Evolutionary conservation across 163 green algal genomes (phyloP).

Genomic region (Chlamydomonas reinhardtii): DNA sequence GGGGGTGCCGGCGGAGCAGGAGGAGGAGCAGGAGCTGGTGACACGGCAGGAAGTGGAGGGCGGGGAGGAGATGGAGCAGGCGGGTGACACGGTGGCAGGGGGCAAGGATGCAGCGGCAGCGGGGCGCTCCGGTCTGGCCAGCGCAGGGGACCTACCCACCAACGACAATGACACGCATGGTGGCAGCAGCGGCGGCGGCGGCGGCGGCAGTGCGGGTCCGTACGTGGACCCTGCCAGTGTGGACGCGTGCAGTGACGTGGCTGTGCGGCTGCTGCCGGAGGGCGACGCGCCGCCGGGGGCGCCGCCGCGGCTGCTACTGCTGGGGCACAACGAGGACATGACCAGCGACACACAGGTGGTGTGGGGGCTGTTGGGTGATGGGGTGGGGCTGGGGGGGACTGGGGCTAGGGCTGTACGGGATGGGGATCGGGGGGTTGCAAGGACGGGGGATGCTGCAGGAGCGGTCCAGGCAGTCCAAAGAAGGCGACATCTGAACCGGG

Average conservation of each 20-base stretch:
- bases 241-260: slow-evolving; percentile 54
- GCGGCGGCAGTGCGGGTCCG: neutral
- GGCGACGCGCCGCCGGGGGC: neutral
- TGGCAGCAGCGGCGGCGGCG: neutral
- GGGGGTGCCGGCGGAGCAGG: too few relatives aligned
- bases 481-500: too few relatives aligned
- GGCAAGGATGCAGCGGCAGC: too few relatives aligned
- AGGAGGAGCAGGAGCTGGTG: too few relatives aligned
- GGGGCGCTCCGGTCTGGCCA: neutral
- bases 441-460: too few relatives aligned
- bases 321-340: slow-evolving; percentile 56
- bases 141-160: too few relatives aligned
- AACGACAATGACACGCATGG: too few relatives aligned
- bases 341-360: slow-evolving; percentile 43
- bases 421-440: too few relatives aligned
- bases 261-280: slow-evolving; percentile 2
- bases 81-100: neutral
- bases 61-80: neutral
- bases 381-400: too few relatives aligned
- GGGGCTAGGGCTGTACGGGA: too few relatives aligned
- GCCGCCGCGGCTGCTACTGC: neutral
- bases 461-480: too few relatives aligned
- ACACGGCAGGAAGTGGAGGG: neutral
- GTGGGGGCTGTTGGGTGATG: too few relatives aligned
- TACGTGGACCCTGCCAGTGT: slow-evolving; percentile 1